Percentiles rank a stretch among this genome's conserved stretches.
Evolutionary conservation across 192 early-diverging fungal species (phyloP).

Genomic region (Gonapodya prolifera): DNA sequence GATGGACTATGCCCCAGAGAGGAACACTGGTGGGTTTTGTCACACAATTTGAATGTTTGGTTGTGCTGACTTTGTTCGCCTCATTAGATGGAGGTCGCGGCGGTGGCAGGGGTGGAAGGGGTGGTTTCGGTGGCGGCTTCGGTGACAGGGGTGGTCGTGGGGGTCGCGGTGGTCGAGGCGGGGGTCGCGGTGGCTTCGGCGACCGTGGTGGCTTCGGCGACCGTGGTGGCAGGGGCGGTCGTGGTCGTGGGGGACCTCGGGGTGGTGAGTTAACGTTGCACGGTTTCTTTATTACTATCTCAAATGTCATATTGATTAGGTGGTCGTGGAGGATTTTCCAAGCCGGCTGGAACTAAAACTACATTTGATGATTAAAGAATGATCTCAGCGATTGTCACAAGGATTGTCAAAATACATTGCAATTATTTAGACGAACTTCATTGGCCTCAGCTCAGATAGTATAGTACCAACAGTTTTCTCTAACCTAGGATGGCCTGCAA

Average conservation of each 20-base stretch:
- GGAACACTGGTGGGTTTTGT: conserved; percentile 14
- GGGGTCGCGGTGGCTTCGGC: conserved; percentile 28
- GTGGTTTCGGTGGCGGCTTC: conserved; percentile 12
- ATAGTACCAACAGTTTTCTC: background rate
- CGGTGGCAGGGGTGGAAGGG: conserved; percentile 22
- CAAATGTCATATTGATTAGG: background rate
- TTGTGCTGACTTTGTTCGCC: conserved; percentile 13
- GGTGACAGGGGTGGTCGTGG: conserved; percentile 2
- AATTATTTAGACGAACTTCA: background rate
- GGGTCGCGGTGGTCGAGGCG: conserved; percentile 6
- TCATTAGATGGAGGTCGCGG: background rate
- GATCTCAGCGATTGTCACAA: too few species aligned
- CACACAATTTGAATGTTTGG: conserved; percentile 12
- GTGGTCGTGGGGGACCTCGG: conserved; percentile 26
- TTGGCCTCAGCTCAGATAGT: background rate
- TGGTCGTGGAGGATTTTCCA: background rate
- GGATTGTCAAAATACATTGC: background rate
- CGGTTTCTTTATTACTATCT: background rate
- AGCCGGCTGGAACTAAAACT: background rate
- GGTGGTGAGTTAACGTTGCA: conserved; percentile 12
- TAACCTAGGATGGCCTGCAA: background rate
- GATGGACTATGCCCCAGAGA: conserved; percentile 63
- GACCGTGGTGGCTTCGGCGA: conserved; percentile 36
- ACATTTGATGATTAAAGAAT: background rate
- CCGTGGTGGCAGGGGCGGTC: conserved; percentile 30